phyloP scores from a whole-genome alignment of 441 rosid species.

The Arabidopsis lyrata region DNA sequence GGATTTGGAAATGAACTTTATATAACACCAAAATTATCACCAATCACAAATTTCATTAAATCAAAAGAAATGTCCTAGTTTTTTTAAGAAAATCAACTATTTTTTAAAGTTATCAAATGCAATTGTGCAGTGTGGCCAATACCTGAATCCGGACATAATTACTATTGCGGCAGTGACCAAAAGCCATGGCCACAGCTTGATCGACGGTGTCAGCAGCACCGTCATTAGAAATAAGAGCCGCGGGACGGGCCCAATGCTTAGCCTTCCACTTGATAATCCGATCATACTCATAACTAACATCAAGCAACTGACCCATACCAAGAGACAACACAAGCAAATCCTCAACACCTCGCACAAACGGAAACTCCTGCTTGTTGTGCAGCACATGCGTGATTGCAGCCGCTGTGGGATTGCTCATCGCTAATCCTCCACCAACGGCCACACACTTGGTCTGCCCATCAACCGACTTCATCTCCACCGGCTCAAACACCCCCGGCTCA shows the following conservation, averaged over 20 bases:
- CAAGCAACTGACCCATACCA: conserved; percentile 85
- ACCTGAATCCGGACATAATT: conserved; percentile 96
- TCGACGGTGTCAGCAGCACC: conserved; percentile 89
- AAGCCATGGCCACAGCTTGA: conserved; percentile 97
- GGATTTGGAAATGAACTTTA: background rate
- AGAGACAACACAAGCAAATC: conserved; percentile 84
- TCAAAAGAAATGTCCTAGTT: background rate
- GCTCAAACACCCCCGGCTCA: conserved; percentile 83
- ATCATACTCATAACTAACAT: conserved; percentile 72
- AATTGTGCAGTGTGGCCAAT: background rate
- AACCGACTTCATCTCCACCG: conserved; percentile 70
- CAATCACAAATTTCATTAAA: background rate
- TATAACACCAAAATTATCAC: background rate
- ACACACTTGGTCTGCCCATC: conserved; percentile 78
- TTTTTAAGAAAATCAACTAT: background rate
- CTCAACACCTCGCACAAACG: conserved; percentile 92
- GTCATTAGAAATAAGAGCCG: conserved; percentile 85
- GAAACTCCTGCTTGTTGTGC: conserved; percentile 96
- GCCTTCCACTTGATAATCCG: conserved; percentile 77
- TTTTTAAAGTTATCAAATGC: too few relatives aligned
- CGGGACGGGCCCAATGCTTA: conserved; percentile 91
- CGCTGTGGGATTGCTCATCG: conserved; percentile 88
- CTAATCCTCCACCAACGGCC: conserved; percentile 90
- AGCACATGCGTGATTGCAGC: conserved; percentile 97
- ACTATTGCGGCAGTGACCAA: conserved; percentile 75